Conservation (phyloP, 179 eudicot species). For the Camellia oleifera region DNA sequence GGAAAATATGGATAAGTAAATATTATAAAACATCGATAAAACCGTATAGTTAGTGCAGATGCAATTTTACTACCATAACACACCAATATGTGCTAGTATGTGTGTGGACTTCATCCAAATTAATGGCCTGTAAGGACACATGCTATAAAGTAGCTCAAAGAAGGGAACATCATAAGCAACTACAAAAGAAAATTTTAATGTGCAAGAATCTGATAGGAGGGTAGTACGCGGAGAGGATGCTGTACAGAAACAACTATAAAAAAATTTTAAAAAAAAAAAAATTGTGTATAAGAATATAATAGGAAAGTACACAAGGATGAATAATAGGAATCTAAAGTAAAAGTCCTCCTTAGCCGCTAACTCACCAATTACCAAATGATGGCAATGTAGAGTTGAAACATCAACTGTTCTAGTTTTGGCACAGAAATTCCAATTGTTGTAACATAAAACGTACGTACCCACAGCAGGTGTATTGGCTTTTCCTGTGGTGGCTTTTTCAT, state of each 20-base stretch:
- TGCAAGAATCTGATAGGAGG: background rate
- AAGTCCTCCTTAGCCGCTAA: background rate
- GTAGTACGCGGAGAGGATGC: too few relatives aligned
- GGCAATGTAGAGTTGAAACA: background rate
- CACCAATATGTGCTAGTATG: background rate
- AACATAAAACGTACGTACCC: conserved; percentile 34
- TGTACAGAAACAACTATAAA: background rate
- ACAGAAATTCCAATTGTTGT: background rate
- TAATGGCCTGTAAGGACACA: background rate
- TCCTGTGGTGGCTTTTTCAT: conserved; percentile 33
- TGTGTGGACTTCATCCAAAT: background rate
- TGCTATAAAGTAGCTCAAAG: background rate
- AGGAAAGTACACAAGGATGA: background rate
- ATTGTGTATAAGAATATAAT: background rate
- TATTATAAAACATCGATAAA: background rate
- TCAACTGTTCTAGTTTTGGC: background rate
- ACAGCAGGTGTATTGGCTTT: conserved; percentile 33
- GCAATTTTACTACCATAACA: background rate
- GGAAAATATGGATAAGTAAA: background rate
- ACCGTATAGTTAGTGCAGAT: background rate
- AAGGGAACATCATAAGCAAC: background rate
- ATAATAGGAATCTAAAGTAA: background rate
- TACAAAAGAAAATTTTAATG: background rate
- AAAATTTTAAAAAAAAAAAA: too few relatives aligned
- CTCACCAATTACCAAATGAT: conserved; percentile 2